Evolutionary conservation across 306 rosid species (phyloP).

Genomic region (Pyrus bretschneideri): DNA sequence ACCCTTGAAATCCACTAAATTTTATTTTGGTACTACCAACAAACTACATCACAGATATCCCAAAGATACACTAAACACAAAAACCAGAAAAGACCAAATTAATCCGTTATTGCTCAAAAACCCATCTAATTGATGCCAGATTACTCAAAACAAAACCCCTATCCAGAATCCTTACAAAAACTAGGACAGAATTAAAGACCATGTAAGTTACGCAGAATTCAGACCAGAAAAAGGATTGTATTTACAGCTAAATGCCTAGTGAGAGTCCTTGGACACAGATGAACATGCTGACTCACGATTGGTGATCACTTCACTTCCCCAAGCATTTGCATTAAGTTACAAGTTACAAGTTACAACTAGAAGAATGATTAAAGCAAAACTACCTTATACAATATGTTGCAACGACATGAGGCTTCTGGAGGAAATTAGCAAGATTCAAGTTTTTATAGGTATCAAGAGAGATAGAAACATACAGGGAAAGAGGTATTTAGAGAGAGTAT

Average conservation of each 20-base stretch:
- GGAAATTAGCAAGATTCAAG: not conserved
- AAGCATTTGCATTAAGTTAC: not conserved
- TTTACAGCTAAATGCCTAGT: not conserved
- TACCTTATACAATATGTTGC: not conserved
- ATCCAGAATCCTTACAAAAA: not conserved
- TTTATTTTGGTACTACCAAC: too few relatives aligned
- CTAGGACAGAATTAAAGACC: not conserved
- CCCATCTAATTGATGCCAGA: too few relatives aligned
- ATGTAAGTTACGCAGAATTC: not conserved
- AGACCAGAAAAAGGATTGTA: not conserved
- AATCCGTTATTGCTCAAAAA: too few relatives aligned
- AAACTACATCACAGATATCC: too few relatives aligned
- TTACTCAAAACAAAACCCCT: too few relatives aligned
- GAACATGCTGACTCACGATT: not conserved
- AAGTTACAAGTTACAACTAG: not conserved
- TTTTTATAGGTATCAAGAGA: not conserved
- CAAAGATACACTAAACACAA: too few relatives aligned
- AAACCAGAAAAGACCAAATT: too few relatives aligned
- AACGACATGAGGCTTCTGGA: not conserved
- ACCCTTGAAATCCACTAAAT: too few relatives aligned
- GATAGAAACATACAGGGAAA: not conserved
- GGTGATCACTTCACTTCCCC: not conserved
- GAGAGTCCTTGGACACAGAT: not conserved
- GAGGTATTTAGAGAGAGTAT: conserved; percentile 27
- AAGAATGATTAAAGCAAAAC: not conserved